A percentile compares a stretch with the other conserved stretches of the same genome.
Conservation (phyloP, 768 basidiomycete species). For the Baorangia bicolor region DNA sequence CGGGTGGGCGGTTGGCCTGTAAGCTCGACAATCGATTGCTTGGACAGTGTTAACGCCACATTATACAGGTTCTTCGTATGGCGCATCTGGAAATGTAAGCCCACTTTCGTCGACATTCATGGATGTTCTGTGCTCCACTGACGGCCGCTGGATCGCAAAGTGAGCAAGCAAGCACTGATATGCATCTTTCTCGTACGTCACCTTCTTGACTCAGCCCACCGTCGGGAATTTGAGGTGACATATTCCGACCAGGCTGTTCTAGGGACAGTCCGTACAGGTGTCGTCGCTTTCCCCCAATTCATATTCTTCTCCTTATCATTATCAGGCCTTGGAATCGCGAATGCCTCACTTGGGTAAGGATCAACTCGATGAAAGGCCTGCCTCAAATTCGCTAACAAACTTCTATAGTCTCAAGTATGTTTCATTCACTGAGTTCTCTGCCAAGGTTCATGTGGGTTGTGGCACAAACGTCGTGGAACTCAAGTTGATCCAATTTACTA, state of each 20-base stretch:
- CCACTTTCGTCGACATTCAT: not conserved
- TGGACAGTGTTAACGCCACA: not conserved
- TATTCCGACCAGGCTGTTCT: conserved; percentile 2
- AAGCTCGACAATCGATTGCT: not conserved
- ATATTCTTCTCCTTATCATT: no score
- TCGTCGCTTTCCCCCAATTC: not conserved
- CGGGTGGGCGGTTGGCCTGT: no score
- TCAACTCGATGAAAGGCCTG: not conserved
- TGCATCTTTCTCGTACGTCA: no score
- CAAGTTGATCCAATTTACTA: no score
- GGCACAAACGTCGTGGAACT: not conserved
- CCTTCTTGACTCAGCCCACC: no score
- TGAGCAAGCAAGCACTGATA: no score
- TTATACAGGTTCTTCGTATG: conserved; percentile 11
- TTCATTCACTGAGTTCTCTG: not conserved
- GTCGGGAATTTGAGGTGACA: no score
- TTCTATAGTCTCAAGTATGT: not conserved
- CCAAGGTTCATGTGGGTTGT: not conserved
- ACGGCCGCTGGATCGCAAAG: no score
- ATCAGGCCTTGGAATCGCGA: not conserved
- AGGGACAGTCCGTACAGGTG: conserved; percentile 15
- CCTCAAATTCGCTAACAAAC: not conserved
- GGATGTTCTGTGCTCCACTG: not conserved
- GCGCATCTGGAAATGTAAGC: conserved; percentile 18
- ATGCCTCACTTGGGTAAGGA: not conserved